These are phyloP conservation scores for Pezicula neosporulosa DNA, from an alignment of 2,329 filamentous ascomycete species.

Conservation along the genomic window DNA sequence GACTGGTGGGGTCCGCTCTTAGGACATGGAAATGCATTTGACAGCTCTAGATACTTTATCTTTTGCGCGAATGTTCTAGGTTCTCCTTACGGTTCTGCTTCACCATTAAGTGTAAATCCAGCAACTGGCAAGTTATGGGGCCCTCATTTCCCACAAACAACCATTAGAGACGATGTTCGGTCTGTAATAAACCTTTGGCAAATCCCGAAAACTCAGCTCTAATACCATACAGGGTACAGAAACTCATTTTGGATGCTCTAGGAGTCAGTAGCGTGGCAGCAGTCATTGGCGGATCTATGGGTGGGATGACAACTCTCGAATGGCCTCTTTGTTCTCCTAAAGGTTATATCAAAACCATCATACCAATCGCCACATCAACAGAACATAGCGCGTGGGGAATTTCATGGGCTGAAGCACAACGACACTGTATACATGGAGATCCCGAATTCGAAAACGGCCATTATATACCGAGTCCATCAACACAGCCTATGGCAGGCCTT, in stretches of 20 bases:
- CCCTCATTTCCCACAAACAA: slow-evolving; percentile 90
- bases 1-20: slow-evolving; percentile 85
- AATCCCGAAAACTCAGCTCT: too few species aligned
- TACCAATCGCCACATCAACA: slow-evolving; percentile 53
- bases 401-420: slow-evolving; percentile 54
- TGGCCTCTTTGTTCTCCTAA: slow-evolving; percentile 48
- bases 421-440: slow-evolving; percentile 41
- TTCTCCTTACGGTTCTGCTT: slow-evolving; percentile 77
- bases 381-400: slow-evolving; percentile 57
- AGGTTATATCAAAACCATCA: slow-evolving; percentile 48
- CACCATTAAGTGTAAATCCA: slow-evolving; percentile 75
- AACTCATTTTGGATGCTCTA: slow-evolving; percentile 48
- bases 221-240: slow-evolving; percentile 34
- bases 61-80: slow-evolving; percentile 80
- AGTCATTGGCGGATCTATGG: slow-evolving; percentile 55
- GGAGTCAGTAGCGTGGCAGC: slow-evolving; percentile 50
- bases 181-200: slow-evolving; percentile 39
- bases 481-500: slow-evolving; percentile 30
- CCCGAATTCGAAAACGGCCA: slow-evolving; percentile 29
- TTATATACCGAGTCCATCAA: slow-evolving; percentile 28
- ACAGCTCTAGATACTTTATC: slow-evolving; percentile 75
- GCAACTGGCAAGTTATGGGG: slow-evolving; percentile 72
- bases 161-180: slow-evolving; percentile 90
- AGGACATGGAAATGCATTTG: slow-evolving; percentile 72
- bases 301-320: slow-evolving; percentile 54